Evolutionary conservation across 2,329 filamentous ascomycete genomes (phyloP).

Genomic region (Aspergillus alliaceus): DNA sequence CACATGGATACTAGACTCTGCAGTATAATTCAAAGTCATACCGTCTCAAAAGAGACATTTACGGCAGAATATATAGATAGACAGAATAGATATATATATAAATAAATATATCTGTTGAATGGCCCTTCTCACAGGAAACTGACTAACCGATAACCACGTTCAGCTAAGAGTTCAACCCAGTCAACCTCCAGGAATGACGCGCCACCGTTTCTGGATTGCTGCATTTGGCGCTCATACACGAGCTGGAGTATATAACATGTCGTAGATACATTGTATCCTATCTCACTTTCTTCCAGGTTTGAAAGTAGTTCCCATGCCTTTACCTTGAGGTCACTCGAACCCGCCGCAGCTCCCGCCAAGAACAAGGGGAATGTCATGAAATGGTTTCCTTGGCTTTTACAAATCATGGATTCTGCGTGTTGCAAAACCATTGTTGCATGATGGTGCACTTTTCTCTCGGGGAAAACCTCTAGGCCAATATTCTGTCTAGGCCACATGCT

Average conservation of each 20-base stretch:
- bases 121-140: conserved; percentile 47
- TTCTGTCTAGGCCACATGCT: conserved; percentile 54
- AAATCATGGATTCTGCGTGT: conserved; percentile 40
- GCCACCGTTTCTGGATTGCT: conserved; percentile 39
- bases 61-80: no score
- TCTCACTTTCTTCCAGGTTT: conserved; percentile 48
- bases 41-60: no score
- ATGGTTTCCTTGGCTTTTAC: conserved; percentile 40
- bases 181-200: conserved; percentile 46
- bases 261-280: conserved; percentile 50
- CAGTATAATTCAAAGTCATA: no score
- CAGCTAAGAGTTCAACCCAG: conserved; percentile 51
- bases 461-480: conserved; percentile 37
- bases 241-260: conserved; percentile 48
- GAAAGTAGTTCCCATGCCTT: conserved; percentile 51
- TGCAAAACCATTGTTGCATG: conserved; percentile 48
- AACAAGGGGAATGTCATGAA: conserved; percentile 56
- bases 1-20: no score
- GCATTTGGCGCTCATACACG: conserved; percentile 51
- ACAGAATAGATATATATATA: not conserved
- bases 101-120: not conserved
- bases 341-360: conserved; percentile 50
- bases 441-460: conserved; percentile 44
- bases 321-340: conserved; percentile 43
- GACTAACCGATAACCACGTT: conserved; percentile 49